Percentiles rank a stretch among this genome's conserved stretches.
Conservation (phyloP, 495 filamentous ascomycete species). For the Neurospora sp. region DNA sequence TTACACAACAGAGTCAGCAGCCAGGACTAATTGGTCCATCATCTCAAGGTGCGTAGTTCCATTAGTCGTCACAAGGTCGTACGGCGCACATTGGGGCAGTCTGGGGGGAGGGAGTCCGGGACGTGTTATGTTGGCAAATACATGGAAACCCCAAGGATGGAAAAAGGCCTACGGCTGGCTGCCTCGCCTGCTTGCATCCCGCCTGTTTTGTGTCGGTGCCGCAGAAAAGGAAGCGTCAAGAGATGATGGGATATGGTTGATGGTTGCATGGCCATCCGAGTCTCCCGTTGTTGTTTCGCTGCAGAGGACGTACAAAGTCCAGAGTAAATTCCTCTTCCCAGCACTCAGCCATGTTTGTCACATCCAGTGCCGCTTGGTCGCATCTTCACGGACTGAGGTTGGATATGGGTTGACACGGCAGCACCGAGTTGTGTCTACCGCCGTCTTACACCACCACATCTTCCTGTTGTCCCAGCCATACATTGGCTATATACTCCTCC, state of each 20-base stretch:
- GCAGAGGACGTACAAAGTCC: not conserved
- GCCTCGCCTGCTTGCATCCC: not conserved
- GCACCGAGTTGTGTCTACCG: not conserved
- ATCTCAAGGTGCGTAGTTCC: not conserved
- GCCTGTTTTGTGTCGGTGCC: not conserved
- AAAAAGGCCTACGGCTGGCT: not conserved
- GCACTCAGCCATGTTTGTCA: not conserved
- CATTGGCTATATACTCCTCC: not conserved
- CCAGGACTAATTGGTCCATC: not conserved
- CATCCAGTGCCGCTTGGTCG: not conserved
- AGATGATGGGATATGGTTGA: not conserved
- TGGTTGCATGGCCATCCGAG: not conserved
- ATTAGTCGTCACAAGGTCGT: not conserved
- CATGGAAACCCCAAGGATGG: not conserved
- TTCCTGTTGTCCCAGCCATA: not conserved
- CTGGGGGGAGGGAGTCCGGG: not conserved
- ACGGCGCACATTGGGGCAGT: not conserved
- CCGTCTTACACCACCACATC: not conserved
- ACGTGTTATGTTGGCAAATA: not conserved
- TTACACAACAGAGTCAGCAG: not conserved
- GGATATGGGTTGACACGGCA: not conserved
- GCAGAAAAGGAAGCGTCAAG: not conserved
- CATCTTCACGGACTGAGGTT: not conserved
- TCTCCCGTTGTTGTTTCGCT: not conserved
- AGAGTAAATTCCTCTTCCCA: not conserved